Evolutionary conservation across 805 yeast species (phyloP).

Genomic region (Priceomyces castillae): DNA sequence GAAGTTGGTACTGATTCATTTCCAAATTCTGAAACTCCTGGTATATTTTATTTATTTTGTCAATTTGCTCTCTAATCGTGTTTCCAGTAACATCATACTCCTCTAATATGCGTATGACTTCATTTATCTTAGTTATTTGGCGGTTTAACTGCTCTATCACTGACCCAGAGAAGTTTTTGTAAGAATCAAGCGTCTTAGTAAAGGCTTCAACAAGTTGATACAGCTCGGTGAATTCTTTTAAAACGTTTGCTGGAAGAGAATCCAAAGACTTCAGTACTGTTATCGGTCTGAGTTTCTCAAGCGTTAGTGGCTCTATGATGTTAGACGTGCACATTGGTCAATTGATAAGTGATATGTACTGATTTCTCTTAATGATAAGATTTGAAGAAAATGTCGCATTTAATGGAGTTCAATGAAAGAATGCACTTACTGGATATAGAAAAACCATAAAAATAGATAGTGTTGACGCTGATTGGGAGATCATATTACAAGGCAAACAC

Average conservation of each 20-base stretch:
- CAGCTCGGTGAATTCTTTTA: constrained; percentile 26
- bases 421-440: too few relatives aligned
- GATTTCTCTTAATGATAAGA: too few relatives aligned
- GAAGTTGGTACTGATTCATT: constrained; percentile 37
- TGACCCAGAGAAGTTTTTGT: constrained; percentile 13
- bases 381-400: too few relatives aligned
- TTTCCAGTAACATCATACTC: constrained; percentile 20
- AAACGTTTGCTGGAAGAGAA: constrained; percentile 26
- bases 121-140: constrained; percentile 19
- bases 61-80: constrained; percentile 23
- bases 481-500: too few relatives aligned
- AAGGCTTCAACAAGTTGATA: constrained; percentile 32
- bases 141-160: constrained; percentile 13
- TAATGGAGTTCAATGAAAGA: too few relatives aligned
- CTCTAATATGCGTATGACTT: constrained; percentile 16
- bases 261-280: constrained; percentile 30
- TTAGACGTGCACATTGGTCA: background rate
- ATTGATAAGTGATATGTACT: background rate
- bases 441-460: too few relatives aligned
- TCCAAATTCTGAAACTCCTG: constrained; percentile 34
- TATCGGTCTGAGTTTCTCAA: constrained; percentile 10
- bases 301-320: constrained; percentile 8
- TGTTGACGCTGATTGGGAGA: too few relatives aligned
- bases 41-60: constrained; percentile 22
- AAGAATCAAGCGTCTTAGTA: constrained; percentile 22